Base-by-base conservation (phyloP, 2,329 filamentous ascomycete species). In the Colletotrichum gigasporum region DNA sequence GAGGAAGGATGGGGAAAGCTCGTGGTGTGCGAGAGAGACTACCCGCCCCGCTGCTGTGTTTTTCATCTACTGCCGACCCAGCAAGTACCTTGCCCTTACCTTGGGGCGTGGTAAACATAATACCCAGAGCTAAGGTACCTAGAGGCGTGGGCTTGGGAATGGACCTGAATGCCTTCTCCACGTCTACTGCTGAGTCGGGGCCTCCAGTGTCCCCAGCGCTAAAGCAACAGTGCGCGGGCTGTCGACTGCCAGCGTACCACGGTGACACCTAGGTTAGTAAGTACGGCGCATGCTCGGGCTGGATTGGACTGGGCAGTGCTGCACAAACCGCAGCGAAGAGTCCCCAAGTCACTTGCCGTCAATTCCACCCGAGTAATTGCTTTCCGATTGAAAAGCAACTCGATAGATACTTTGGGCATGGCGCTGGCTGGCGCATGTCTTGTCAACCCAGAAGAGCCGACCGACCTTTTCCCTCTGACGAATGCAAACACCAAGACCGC, bases 131-230 rank as follows among this genome's bases (percentile, higher is more conserved):
- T 57, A 44, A 42, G 32, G 52, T 35, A 63, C 62, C 56, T 65
- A 44, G 62, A 65, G 62, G 62, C 56, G 62, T 65, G 62, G 62
- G 62, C 56, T 56, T 65, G 62, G 42, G 48, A 62, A 65, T 60
- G 47, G 39, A 34, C 7, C 51, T 26, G 37, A 54, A 34, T 47
- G 42, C 53, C 28, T 56, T 30, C 14, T 32, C 10, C 9, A 18
- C 5, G 14, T 34, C n/a, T 12, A 20, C 30, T 14, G 18, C 53
- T 47, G 32, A 26, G 41, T 37, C 53, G 41, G 39, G 53, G 32
- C 39, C 30, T 56, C 41, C n/a, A 28, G 53, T 30, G 35, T 18
- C 20, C 8, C 22, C 39, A 16, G 26, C 39, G 30, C 53, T 56
- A 56, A 37, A 47, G 16, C 30, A 22, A 14, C 53, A 28, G 41